Evolutionary conservation across 495 filamentous ascomycete genomes (phyloP).

Genomic region (Astrothelium subdiscretum): DNA sequence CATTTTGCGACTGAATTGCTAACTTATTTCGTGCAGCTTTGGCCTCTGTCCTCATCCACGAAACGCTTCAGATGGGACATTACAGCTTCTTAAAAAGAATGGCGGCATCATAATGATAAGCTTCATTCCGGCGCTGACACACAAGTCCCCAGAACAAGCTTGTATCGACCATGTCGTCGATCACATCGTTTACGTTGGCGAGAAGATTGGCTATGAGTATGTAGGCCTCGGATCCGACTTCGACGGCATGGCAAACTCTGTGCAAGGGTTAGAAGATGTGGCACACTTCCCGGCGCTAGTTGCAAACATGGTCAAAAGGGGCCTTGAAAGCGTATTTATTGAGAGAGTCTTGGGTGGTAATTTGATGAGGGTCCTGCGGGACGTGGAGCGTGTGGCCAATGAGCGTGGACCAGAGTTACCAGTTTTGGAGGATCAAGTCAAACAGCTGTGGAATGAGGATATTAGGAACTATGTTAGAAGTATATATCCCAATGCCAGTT

Average conservation of each 20-base stretch:
- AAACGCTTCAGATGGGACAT: background rate
- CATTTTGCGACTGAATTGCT: no score
- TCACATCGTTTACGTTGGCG: slow-evolving; percentile 47
- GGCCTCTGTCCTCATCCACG: background rate
- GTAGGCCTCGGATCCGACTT: slow-evolving; percentile 56
- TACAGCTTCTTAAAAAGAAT: slow-evolving; percentile 10
- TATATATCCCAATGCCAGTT: slow-evolving; percentile 2
- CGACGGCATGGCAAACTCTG: slow-evolving; percentile 42
- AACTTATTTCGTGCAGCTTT: no score
- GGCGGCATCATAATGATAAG: slow-evolving; percentile 14
- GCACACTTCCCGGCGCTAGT: slow-evolving; percentile 61
- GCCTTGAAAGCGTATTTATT: slow-evolving; percentile 8
- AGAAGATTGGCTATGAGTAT: slow-evolving; percentile 46
- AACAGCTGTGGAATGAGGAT: background rate
- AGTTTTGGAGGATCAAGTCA: background rate
- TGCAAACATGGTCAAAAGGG: slow-evolving; percentile 34
- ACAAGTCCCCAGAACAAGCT: background rate
- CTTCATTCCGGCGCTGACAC: slow-evolving; percentile 5
- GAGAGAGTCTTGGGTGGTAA: slow-evolving; percentile 18
- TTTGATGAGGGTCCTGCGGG: slow-evolving; percentile 16
- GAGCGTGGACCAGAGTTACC: background rate
- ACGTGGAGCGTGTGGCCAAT: slow-evolving; percentile 10
- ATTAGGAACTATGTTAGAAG: background rate
- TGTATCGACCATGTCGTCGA: slow-evolving; percentile 25
- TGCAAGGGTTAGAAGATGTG: slow-evolving; percentile 39